Evolutionary conservation across 495 filamentous ascomycete species (phyloP), one percentile per base, ranked within the genome.

Genomic region (Penicillium psychrofluorescens): DNA sequence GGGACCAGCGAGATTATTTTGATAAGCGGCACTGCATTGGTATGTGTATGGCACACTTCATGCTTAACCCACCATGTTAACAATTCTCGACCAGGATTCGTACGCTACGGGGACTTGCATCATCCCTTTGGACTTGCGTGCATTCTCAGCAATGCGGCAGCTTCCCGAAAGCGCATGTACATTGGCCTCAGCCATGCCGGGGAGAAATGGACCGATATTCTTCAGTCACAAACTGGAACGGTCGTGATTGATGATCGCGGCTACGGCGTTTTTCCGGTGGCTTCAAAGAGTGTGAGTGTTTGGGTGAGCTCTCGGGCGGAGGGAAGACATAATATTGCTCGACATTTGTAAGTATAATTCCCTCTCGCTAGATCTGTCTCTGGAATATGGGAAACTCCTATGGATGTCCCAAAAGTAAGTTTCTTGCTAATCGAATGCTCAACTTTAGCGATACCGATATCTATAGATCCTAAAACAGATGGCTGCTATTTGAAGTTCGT

Each of bases 1-100:
- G 85, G 9, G 57, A 68, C 28, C 84, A 87, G 49, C 63, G 71
- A 12, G 80, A 87, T 48, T 88, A 86, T 57, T 84, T 84, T 47
- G 76, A 85, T 59, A 69, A 71, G 35, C 53, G 63, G 16, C 80
- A 78, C 30, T 88, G 84, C 57, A 75, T 89, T 45, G 85, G 84
- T 53, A 14, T 9, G 58, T 53, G 16, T 39, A 7, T 7, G 31
- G 16, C 0, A 31, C 31, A n/a, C 35, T 4, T 30, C 11, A 8
- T 10, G 34, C n/a, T 36, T 9, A 12, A 37, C 29, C 40, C 4
- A 14, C 16, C 2, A 8, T 44, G n/a, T 43, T 48, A 35, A 59
- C 38, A 22, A 6, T 13, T 7, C 15, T 8, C 22, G 28, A 15
- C n/a, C 43, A 68, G 66, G 68, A 1, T 88, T 80, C 67, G 77